Evolutionary conservation across 2,329 filamentous ascomycete species (phyloP).

Genomic region (Penicillium sp.): DNA sequence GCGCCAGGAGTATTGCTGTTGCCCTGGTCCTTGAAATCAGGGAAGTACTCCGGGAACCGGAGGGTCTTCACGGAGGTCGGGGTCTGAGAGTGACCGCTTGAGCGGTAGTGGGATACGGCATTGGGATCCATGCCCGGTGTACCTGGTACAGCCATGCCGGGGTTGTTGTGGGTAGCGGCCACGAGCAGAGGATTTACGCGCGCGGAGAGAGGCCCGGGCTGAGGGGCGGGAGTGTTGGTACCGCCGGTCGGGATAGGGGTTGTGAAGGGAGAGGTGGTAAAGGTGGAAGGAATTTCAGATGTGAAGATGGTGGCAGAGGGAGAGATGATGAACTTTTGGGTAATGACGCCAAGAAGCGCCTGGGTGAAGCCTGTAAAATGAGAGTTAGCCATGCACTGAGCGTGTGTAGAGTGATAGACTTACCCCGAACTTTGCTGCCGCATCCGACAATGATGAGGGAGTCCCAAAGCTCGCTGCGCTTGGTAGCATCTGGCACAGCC

Average conservation of each 20-base stretch:
- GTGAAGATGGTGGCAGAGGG: conserved; percentile 96
- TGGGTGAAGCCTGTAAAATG: conserved; percentile 70
- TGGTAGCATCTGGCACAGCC: conserved; percentile 75
- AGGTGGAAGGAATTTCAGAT: conserved; percentile 88
- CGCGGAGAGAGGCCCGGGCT: conserved; percentile 48
- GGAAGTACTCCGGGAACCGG: conserved; percentile 75
- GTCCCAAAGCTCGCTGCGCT: conserved; percentile 85
- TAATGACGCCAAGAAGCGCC: conserved; percentile 74
- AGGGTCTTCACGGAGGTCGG: conserved; percentile 79
- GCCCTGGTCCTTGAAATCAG: conserved; percentile 77
- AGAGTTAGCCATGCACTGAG: conserved; percentile 25
- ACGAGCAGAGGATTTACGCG: conserved; percentile 86
- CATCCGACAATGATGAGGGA: conserved; percentile 88
- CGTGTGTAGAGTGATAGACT: conserved; percentile 2
- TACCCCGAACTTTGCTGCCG: conserved; percentile 63
- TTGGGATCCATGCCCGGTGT: conserved; percentile 36
- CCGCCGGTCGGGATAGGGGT: conserved; percentile 86
- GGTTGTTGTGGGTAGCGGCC: conserved; percentile 65
- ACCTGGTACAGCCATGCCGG: conserved; percentile 30
- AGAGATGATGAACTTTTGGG: conserved; percentile 79
- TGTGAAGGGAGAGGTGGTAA: conserved; percentile 84
- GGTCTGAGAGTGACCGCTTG: conserved; percentile 65
- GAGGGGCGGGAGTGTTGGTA: conserved; percentile 70
- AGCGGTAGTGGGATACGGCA: conserved; percentile 46
- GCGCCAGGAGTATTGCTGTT: conserved; percentile 34